These are phyloP conservation scores for Fusarium xylarioides DNA, from an alignment of 2,329 filamentous ascomycete species.

Conservation along the genomic window DNA sequence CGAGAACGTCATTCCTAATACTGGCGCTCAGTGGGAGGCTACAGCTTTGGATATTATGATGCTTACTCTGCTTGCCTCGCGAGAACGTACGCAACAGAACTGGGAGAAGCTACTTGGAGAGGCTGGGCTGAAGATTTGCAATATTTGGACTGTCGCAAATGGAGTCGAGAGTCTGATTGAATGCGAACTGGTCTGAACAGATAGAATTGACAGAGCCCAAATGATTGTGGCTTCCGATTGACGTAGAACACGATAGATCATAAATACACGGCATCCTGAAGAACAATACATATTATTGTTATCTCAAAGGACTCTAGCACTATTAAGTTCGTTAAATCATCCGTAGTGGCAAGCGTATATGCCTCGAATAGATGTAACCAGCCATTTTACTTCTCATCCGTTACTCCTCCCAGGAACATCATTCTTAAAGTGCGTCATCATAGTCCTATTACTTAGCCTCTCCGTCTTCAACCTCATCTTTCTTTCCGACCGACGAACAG, in stretches of 20 bases:
- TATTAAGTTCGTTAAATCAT: fast-evolving
- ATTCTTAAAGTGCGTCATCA: conserved; percentile 18
- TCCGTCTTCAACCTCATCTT: conserved; percentile 18
- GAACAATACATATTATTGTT: fast-evolving
- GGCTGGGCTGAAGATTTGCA: conserved; percentile 48
- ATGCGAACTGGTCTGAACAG: conserved; percentile 40
- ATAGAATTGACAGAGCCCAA: fast-evolving
- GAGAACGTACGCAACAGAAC: conserved; percentile 49
- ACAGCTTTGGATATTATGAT: conserved; percentile 52
- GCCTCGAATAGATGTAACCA: conserved; percentile 21
- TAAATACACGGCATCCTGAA: not conserved
- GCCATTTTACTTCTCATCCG: conserved; percentile 43
- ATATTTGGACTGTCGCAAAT: conserved; percentile 46
- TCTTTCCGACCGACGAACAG: not conserved
- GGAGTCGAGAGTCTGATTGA: conserved; percentile 53
- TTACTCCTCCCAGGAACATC: conserved; percentile 18
- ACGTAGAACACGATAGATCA: not conserved
- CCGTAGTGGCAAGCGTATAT: fast-evolving
- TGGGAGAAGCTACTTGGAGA: conserved; percentile 47
- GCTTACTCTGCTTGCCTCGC: conserved; percentile 41
- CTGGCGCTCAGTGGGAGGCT: conserved; percentile 47
- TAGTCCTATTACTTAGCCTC: conserved; percentile 23
- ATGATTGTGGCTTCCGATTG: fast-evolving
- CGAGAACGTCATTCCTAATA: conserved; percentile 50
- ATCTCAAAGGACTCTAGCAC: fast-evolving